Evolutionary conservation across 805 yeast species (phyloP), one percentile per base, ranked within the genome.

Genomic region (Pichia phayaonensis): DNA sequence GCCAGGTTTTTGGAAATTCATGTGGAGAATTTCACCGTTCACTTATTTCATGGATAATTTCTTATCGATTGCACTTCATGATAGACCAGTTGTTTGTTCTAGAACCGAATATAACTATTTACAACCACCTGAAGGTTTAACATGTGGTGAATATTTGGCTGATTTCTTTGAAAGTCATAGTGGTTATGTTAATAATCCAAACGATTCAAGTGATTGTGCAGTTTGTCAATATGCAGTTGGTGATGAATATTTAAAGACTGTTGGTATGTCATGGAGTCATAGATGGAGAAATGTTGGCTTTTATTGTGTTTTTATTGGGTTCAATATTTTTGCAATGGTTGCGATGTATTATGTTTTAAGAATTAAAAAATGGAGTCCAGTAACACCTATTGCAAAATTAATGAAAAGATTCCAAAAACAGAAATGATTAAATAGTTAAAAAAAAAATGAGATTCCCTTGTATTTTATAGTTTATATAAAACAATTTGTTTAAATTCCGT

Each of bases 1-100:
- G 82, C 94, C 95, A 13, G 81, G 86, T 1, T 87, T 87, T 72
- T 87, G 95, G 95, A 80, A 77, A 44, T 87, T 84, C 64, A 84
- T 87, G 90, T 83, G 85, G 77, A 77, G 84, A 57, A 74, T 73
- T 22, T 82, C 87, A 26, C 95, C 86, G 11, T 76, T 76, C 66
- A 84, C 92, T 1, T 87, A 87, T 61, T 78, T 83, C 63, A 70
- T 86, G 51, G 80, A 79, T 55, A 61, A 57, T 44, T 72, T 79
- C 47, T 70, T 84, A 54, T 69, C 81, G 40, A 72, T 69, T 26
- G 66, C 62, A 29, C 71, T 75, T 46, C 83, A 83, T 56, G 75
- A 72, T 40, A 71, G 77, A 54, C 61, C 65, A 39, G 83, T 86
- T 15, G 59, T 51, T 16, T 84, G 90, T 64, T 54, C 67, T 8